These are phyloP conservation scores for Xylona heveae DNA, from an alignment of 495 filamentous ascomycete genomes.

Conservation along the genomic window DNA sequence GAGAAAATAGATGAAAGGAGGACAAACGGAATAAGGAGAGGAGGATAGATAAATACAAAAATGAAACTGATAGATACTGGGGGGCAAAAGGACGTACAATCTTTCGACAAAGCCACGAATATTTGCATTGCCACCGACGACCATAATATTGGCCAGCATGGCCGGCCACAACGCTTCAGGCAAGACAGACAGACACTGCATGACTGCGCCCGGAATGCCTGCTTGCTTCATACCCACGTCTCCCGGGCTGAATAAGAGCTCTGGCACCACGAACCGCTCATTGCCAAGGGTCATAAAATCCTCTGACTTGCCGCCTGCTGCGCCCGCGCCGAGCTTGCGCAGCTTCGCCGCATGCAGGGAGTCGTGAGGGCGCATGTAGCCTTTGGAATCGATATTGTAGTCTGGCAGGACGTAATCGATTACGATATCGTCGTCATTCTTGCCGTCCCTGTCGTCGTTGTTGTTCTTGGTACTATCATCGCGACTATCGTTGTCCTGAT, in stretches of 20 bases:
- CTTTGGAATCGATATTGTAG: conserved; percentile 54
- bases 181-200: conserved; percentile 58
- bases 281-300: conserved; percentile 75
- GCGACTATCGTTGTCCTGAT: conserved; percentile 3
- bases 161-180: conserved; percentile 58
- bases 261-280: conserved; percentile 79
- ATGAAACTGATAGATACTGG: no score
- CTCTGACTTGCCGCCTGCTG: conserved; percentile 36
- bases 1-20: no score
- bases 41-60: no score
- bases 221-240: conserved; percentile 79
- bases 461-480: conserved; percentile 11
- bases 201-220: conserved; percentile 56
- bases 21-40: no score
- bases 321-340: conserved; percentile 9
- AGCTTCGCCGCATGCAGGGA: conserved; percentile 35
- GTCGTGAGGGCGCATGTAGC: conserved; percentile 58
- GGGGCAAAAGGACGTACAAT: conserved; percentile 25
- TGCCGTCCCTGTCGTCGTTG: conserved; percentile 12
- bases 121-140: conserved; percentile 69
- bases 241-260: conserved; percentile 66
- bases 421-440: conserved; percentile 44
- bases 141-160: conserved; percentile 67
- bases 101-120: conserved; percentile 68
- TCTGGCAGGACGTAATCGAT: conserved; percentile 89